Conservation (phyloP, 768 basidiomycete species). For the Rhodotorula babjevae region DNA sequence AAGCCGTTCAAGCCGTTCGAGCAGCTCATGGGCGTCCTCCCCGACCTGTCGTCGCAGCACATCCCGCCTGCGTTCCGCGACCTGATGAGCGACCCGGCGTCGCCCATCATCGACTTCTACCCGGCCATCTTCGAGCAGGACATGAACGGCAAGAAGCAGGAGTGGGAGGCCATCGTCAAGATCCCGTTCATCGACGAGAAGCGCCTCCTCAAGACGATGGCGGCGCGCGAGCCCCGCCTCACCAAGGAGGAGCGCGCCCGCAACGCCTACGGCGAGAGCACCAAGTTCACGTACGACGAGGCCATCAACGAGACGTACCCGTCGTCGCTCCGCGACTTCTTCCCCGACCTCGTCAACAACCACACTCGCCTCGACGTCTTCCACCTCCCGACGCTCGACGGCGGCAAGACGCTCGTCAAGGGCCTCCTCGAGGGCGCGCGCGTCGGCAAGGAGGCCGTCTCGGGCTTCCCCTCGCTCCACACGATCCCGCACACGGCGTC, state of each 20-base stretch:
- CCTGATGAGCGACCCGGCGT: constrained; percentile 76
- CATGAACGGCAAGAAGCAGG: constrained; percentile 94
- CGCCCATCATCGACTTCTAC: constrained; percentile 91
- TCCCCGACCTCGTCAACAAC: constrained; percentile 78
- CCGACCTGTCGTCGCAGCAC: constrained; percentile 79
- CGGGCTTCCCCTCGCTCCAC: constrained; percentile 92
- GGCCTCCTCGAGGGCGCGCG: constrained; percentile 85
- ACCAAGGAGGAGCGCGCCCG: constrained; percentile 68
- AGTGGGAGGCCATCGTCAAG: constrained; percentile 98
- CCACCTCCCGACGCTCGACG: constrained; percentile 71
- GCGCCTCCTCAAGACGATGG: constrained; percentile 76
- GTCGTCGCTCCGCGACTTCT: constrained; percentile 89
- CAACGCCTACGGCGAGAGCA: constrained; percentile 74
- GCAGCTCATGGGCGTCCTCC: constrained; percentile 96
- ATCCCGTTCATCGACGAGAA: constrained; percentile 92
- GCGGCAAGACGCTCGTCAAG: constrained; percentile 73
- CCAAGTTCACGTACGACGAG: constrained; percentile 67
- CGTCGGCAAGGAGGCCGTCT: constrained; percentile 76
- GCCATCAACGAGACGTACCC: constrained; percentile 63
- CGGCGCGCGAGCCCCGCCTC: constrained; percentile 49
- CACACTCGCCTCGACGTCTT: constrained; percentile 75
- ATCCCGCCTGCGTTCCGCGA: constrained; percentile 84
- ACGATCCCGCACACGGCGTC: constrained; percentile 73
- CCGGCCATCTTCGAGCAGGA: constrained; percentile 85
- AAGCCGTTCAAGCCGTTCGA: constrained; percentile 87